phyloP scores from a whole-genome alignment of 805 yeast genomes.

The Saccharomycopsis sp. region DNA sequence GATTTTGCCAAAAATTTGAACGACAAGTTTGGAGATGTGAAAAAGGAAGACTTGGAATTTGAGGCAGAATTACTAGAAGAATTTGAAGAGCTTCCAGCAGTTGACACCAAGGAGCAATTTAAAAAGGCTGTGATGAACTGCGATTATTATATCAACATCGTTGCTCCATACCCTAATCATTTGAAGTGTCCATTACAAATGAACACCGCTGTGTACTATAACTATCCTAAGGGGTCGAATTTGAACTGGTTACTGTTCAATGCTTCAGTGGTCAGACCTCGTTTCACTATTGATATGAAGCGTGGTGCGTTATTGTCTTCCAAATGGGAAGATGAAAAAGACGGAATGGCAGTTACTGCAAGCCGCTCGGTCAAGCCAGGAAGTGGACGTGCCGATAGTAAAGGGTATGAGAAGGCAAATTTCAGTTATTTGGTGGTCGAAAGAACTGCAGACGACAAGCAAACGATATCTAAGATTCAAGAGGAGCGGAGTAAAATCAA shows the following conservation, averaged over 20 bases:
- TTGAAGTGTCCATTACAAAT: constrained; percentile 79
- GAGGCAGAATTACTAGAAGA: constrained; percentile 34
- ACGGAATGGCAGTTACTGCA: constrained; percentile 46
- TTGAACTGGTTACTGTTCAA: constrained; percentile 71
- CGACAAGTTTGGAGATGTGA: constrained; percentile 36
- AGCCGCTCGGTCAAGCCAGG: constrained; percentile 44
- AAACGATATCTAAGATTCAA: constrained; percentile 37
- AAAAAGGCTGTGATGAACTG: constrained; percentile 22
- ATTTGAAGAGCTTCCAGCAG: constrained; percentile 18
- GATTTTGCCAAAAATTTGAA: constrained; percentile 31
- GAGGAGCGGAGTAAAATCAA: constrained; percentile 30
- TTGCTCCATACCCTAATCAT: constrained; percentile 93
- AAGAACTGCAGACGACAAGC: constrained; percentile 42
- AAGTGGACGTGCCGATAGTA: constrained; percentile 71
- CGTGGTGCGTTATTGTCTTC: constrained; percentile 71
- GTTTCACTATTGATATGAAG: constrained; percentile 74
- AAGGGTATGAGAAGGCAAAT: constrained; percentile 61
- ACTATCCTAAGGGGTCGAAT: constrained; percentile 46
- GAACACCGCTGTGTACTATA: constrained; percentile 62
- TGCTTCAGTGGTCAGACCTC: constrained; percentile 70
- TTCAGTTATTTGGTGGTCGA: constrained; percentile 70
- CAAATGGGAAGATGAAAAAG: constrained; percentile 53
- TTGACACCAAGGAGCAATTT: constrained; percentile 6
- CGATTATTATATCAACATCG: constrained; percentile 51
- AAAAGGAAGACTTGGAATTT: constrained; percentile 40